These are phyloP conservation scores for Curvularia sp. DNA, from an alignment of 2,329 filamentous ascomycete species.

Conservation along the genomic window DNA sequence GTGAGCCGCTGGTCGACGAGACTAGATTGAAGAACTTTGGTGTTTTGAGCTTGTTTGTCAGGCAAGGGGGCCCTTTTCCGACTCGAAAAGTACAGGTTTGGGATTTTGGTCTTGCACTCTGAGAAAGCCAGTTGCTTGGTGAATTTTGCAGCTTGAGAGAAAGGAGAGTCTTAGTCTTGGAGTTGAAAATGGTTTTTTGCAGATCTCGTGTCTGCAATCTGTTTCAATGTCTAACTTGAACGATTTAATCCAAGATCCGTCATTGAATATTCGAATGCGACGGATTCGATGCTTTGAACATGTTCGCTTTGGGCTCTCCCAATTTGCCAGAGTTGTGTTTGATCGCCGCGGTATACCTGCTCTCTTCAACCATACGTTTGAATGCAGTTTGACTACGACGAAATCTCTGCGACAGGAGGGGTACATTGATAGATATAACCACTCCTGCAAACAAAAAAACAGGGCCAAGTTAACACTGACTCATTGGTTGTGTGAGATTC, in stretches of 20 bases:
- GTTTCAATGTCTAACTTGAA: background rate
- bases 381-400: background rate
- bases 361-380: background rate
- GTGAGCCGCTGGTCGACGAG: constrained; percentile 45
- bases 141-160: fast-evolving
- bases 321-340: background rate
- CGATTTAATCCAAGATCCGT: background rate
- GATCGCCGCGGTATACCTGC: background rate
- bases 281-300: background rate
- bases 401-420: background rate
- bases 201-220: background rate
- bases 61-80: constrained; percentile 45
- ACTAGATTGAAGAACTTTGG: constrained; percentile 33
- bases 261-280: background rate
- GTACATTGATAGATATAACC: too few species aligned
- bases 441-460: too few species aligned
- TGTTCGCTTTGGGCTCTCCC: background rate
- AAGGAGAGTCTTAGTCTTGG: background rate
- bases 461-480: too few species aligned
- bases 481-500: background rate
- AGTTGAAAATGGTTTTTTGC: background rate
- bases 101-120: constrained; percentile 36
- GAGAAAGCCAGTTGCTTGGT: background rate
- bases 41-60: constrained; percentile 44
- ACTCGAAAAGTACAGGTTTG: constrained; percentile 45